Conservation (phyloP, 495 filamentous ascomycete genomes). For the Margaritispora aquatica region DNA sequence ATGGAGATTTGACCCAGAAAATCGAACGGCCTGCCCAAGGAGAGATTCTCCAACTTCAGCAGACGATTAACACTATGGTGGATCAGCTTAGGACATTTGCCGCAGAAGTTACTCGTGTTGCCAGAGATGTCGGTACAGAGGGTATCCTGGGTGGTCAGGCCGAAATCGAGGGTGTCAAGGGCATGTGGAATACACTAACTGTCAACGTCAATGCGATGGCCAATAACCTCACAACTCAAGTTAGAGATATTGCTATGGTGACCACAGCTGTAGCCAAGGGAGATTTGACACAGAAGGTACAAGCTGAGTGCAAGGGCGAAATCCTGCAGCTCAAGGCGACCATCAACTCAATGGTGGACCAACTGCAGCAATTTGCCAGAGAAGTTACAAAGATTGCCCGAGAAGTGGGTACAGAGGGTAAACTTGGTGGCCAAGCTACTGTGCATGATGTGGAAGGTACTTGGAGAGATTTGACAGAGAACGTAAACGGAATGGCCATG, state of each 20-base stretch:
- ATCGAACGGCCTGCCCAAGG: constrained; percentile 91
- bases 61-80: constrained; percentile 99
- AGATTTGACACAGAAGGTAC: constrained; percentile 94
- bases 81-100: constrained; percentile 96
- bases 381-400: constrained; percentile 97
- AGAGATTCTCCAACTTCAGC: constrained; percentile 92
- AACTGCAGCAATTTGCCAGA: constrained; percentile 91
- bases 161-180: constrained; percentile 79
- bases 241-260: constrained; percentile 95
- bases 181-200: constrained; percentile 93
- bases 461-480: constrained; percentile 95
- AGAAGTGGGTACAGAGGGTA: constrained; percentile 94
- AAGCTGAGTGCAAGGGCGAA: constrained; percentile 94
- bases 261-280: constrained; percentile 97
- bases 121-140: constrained; percentile 94
- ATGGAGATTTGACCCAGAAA: constrained; percentile 93
- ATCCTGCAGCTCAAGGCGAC: constrained; percentile 93
- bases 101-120: constrained; percentile 92
- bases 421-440: constrained; percentile 90
- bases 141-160: constrained; percentile 96
- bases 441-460: constrained; percentile 97
- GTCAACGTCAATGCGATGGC: constrained; percentile 99
- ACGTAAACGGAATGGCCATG: constrained; percentile 98
- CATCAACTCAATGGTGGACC: constrained; percentile 99
- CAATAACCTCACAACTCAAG: constrained; percentile 94